Base-by-base conservation (phyloP, 2,329 filamentous ascomycete genomes). In the Rutstroemia sp. region DNA sequence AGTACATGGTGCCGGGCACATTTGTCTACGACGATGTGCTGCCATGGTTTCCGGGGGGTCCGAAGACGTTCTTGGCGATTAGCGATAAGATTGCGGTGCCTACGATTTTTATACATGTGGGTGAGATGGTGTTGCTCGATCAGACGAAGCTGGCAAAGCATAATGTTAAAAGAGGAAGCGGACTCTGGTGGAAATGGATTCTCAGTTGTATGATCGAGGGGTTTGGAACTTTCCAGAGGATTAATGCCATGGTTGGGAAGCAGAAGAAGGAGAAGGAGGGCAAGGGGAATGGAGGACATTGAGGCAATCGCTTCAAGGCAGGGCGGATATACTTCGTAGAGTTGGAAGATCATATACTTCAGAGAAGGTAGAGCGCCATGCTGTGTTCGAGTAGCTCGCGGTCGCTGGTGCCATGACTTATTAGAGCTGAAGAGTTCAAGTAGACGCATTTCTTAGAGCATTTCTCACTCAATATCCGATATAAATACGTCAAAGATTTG, bases 31-130 rank as follows among this genome's bases (percentile, higher is more conserved):
- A 73, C 19, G 60, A 75, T 10, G 67, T 86, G 3, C 73, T 84
- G 30, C 66, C 63, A 8, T 68, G 73, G 40, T 80, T 84, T 53
- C 83, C 84, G 0, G 74, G 75, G 1, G 84, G 89, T 9, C 77
- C 82, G 2, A 68, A 67, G 2, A 79, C 79, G 56, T 86, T 82
- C 63, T 75, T 77, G 60, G 78, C 75, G 68, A 70, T 88, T 1
- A 82, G 86, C 60, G 78, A 78, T 49, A 68, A 73, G 14, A 73
- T 92, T 44, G 73, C 87, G 54, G 63, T 73, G 19, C 74, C 80
- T 0, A 80, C 92, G 56, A 3, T 89, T 1, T 74, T 66, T 0
- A 78, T 89, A 12, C 92, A 96, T 71, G 21, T 76, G 0, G 57
- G 70, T 3, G 92, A 96, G 74, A 72, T 77, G n/a, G 71, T 72